Percentiles rank a stretch among this genome's conserved stretches.
These are phyloP conservation scores for Candida neerlandica DNA, from an alignment of 1,139 yeast genomes.

Conservation along the genomic window DNA sequence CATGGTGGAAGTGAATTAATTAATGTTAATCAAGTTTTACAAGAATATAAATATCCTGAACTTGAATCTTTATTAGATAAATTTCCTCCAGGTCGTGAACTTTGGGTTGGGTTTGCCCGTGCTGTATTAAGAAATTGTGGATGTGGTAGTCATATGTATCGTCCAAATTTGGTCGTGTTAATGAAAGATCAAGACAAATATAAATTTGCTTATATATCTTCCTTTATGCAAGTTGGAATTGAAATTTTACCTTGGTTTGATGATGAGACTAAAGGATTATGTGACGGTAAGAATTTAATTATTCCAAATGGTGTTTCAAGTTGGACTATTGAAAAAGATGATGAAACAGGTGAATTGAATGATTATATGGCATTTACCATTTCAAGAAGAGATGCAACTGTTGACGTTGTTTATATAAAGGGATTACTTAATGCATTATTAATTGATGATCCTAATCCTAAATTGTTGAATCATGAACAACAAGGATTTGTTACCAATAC, in stretches of 20 bases:
- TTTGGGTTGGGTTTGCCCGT: constrained; percentile 55
- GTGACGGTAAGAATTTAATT: constrained; percentile 25
- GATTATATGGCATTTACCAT: constrained; percentile 36
- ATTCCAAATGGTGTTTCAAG: constrained; percentile 40
- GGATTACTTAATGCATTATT: constrained; percentile 31
- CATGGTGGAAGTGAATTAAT: constrained; percentile 39
- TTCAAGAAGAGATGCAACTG: constrained; percentile 39
- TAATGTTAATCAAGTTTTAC: constrained; percentile 22
- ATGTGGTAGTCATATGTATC: constrained; percentile 48
- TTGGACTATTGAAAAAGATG: constrained; percentile 31
- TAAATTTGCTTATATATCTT: constrained; percentile 32
- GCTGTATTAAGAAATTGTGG: constrained; percentile 51
- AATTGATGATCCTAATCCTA: neutral
- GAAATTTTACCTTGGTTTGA: constrained; percentile 34
- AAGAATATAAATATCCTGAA: constrained; percentile 7
- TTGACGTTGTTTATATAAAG: constrained; percentile 32
- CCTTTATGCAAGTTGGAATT: constrained; percentile 37
- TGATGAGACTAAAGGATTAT: constrained; percentile 23
- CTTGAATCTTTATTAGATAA: constrained; percentile 9
- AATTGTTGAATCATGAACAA: constrained; percentile 5
- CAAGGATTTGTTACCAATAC: constrained; percentile 19
- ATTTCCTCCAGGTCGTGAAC: constrained; percentile 28
- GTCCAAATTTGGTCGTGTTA: constrained; percentile 47
- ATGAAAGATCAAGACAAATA: constrained; percentile 31
- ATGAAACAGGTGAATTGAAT: constrained; percentile 15